Evolutionary conservation across 1,284 basidiomycete species (phyloP), one percentile per base, ranked within the genome.

Genomic region (Malassezia vespertilionis): DNA sequence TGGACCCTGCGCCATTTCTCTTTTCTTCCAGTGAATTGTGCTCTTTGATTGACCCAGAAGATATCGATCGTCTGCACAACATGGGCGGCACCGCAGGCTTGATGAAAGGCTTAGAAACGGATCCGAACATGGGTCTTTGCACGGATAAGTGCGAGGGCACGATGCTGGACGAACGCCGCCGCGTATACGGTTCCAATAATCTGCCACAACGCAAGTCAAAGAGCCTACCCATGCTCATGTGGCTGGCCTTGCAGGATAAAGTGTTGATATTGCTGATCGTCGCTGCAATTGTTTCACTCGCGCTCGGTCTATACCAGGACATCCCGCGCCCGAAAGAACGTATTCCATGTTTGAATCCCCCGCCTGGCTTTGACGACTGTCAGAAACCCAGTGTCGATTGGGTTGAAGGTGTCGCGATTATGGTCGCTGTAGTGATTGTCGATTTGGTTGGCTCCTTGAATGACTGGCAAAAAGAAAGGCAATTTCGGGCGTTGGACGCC

Each of bases 351-450:
- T 61, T 65, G 26, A 51, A 69, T 35, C 72, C 72, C 46, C 58
- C 69, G n/a, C 65, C 64, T 9, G 61, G 64, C 17, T 33, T 52
- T 23, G 35, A 35, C 12, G 17, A 41, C 22, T 69, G 67, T 40
- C 14, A 35, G 2, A 51, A 54, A n/a, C 54, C 56, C 21, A 46
- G 56, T 24, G 73, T 79, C 41, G 90, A 96, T 64, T 97, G 91
- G 90, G 88, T 97, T 4, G 91, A 97, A 74, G 93, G 93, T 63
- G 87, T 97, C 11, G 88, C 91, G 6, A 97, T 97, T 67, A 80
- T 93, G 59, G 79, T 89, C 45, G 93, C 93, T 5, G 82, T 91
- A 50, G 72, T 74, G 57, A 73, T 76, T 38, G 63, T 69, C 33
- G 60, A 61, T 26, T 49, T 59, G 36, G 85, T 90, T 40, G 87